These are phyloP conservation scores for Graphiopsis chlorocephala DNA, from an alignment of 2,329 filamentous ascomycete genomes.

Conservation along the genomic window DNA sequence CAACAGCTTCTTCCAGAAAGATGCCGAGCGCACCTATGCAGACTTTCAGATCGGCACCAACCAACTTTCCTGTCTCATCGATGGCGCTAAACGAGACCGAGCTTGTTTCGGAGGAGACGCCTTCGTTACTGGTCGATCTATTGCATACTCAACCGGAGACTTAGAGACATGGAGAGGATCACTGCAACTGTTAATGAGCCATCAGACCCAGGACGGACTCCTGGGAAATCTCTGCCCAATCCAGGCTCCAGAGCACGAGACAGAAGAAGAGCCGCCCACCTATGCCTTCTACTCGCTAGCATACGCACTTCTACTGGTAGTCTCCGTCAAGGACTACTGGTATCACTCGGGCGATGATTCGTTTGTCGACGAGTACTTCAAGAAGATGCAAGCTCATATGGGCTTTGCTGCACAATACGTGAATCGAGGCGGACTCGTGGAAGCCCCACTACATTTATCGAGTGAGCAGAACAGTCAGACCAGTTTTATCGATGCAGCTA, in stretches of 20 bases:
- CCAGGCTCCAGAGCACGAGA: slow-evolving; percentile 18
- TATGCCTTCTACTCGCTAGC: slow-evolving; percentile 21
- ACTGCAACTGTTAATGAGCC: slow-evolving; percentile 16
- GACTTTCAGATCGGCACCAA: slow-evolving; percentile 20
- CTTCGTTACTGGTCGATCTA: slow-evolving; percentile 11
- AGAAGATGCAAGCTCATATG: background rate
- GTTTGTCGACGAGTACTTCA: background rate
- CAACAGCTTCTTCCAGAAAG: background rate
- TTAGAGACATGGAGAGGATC: background rate
- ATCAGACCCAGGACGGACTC: slow-evolving; percentile 19
- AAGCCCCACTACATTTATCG: background rate
- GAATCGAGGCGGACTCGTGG: background rate
- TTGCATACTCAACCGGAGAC: background rate
- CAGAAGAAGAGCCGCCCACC: slow-evolving; percentile 17
- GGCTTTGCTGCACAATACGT: background rate
- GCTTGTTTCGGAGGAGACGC: slow-evolving; percentile 19
- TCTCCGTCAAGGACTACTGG: slow-evolving; percentile 19
- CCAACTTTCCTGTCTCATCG: slow-evolving; percentile 17
- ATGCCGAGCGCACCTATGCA: slow-evolving; percentile 9
- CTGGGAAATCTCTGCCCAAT: slow-evolving; percentile 21
- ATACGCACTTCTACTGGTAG: slow-evolving; percentile 18
- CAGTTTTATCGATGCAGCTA: background rate
- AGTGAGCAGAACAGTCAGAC: background rate
- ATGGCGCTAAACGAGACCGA: slow-evolving; percentile 22
- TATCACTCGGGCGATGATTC: slow-evolving; percentile 10